A percentile compares a stretch with the other conserved stretches of the same genome.
These are phyloP conservation scores for Parasitella parasitica DNA, from an alignment of 371 early-diverging fungal genomes.

Conservation along the genomic window DNA sequence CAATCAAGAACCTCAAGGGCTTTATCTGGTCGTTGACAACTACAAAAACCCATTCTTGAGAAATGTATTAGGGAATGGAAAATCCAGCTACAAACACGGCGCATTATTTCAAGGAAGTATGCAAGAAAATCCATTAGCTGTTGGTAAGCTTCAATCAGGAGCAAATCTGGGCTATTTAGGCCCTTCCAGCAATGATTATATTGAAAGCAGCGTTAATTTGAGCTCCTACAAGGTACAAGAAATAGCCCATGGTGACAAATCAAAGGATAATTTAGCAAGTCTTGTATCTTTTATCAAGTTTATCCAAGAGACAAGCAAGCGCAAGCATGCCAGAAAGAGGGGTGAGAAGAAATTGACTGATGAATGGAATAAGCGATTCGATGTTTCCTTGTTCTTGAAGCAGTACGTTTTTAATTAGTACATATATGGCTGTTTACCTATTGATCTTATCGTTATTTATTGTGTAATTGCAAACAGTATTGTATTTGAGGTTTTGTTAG, in stretches of 20 bases:
- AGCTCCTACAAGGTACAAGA: constrained; percentile 27
- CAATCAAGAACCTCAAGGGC: constrained; percentile 41
- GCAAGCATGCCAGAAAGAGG: neutral
- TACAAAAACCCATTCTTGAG: constrained; percentile 36
- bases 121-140: constrained; percentile 34
- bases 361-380: constrained; percentile 38
- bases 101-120: constrained; percentile 33
- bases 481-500: constrained; percentile 34
- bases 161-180: constrained; percentile 37
- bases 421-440: no score
- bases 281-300: constrained; percentile 42
- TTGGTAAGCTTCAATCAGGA: constrained; percentile 12
- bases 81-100: constrained; percentile 15
- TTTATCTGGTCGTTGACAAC: constrained; percentile 45
- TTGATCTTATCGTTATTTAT: neutral
- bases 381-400: constrained; percentile 48
- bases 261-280: constrained; percentile 18
- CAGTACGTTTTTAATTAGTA: no score
- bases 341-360: constrained; percentile 1
- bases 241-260: neutral
- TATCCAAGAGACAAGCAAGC: constrained; percentile 18
- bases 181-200: constrained; percentile 10
- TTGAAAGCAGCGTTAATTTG: neutral
- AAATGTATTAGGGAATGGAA: constrained; percentile 20
- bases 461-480: constrained; percentile 12